Evolutionary conservation across 306 rosid species (phyloP).

Genomic region (Bauhinia variegata): DNA sequence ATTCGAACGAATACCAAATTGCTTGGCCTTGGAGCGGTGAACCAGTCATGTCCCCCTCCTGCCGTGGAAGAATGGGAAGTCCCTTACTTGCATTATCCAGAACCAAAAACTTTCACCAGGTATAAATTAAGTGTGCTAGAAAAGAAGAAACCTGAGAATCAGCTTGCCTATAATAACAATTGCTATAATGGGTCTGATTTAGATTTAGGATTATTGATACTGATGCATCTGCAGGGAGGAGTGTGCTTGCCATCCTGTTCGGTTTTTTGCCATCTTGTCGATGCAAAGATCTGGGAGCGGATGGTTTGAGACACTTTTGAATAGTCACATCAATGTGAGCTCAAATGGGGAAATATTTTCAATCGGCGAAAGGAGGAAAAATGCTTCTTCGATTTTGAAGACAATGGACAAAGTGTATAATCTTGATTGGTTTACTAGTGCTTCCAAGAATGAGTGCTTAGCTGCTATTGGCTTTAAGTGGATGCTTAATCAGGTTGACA

Average conservation of each 20-base stretch:
- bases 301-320: slow-evolving; percentile 91
- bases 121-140: neutral
- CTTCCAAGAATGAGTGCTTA: slow-evolving; percentile 86
- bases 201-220: slow-evolving; percentile 4
- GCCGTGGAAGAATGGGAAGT: slow-evolving; percentile 42
- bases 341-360: slow-evolving; percentile 91
- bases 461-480: slow-evolving; percentile 92
- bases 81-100: slow-evolving; percentile 62
- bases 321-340: slow-evolving; percentile 85
- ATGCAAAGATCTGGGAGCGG: slow-evolving; percentile 99
- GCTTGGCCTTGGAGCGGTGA: slow-evolving; percentile 30
- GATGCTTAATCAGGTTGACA: slow-evolving; percentile 89
- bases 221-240: slow-evolving; percentile 62
- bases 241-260: slow-evolving; percentile 80
- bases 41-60: slow-evolving; percentile 45
- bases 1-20: slow-evolving; percentile 31
- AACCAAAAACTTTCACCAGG: slow-evolving; percentile 63
- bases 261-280: slow-evolving; percentile 79
- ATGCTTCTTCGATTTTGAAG: slow-evolving; percentile 60
- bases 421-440: slow-evolving; percentile 80
- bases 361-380: slow-evolving; percentile 67
- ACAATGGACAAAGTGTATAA: slow-evolving; percentile 73
- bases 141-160: neutral
- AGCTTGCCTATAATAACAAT: neutral
- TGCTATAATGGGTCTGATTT: neutral